Evolutionary conservation across 805 yeast genomes (phyloP).

Genomic region (Trichomonascus vanleenenianus): DNA sequence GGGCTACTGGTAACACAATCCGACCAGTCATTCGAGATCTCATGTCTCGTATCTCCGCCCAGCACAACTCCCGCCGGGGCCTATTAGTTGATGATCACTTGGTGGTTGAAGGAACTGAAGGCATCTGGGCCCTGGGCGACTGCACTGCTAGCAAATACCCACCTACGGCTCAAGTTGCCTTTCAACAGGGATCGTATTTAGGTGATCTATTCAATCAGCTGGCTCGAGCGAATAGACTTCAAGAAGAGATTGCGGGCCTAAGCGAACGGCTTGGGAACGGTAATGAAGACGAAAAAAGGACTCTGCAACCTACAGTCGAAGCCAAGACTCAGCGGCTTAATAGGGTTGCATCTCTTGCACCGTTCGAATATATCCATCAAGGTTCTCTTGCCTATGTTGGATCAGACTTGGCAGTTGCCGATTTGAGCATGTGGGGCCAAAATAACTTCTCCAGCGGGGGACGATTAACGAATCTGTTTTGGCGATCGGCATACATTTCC

Average conservation of each 20-base stretch:
- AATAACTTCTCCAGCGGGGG: constrained; percentile 82
- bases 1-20: constrained; percentile 97
- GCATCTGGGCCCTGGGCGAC: constrained; percentile 88
- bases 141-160: constrained; percentile 85
- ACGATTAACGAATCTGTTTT: constrained; percentile 77
- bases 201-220: constrained; percentile 60
- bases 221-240: constrained; percentile 30
- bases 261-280: constrained; percentile 19
- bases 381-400: constrained; percentile 96
- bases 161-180: constrained; percentile 97
- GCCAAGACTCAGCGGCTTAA: constrained; percentile 35
- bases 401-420: constrained; percentile 86
- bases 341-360: constrained; percentile 31
- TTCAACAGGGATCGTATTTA: constrained; percentile 83
- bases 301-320: constrained; percentile 39
- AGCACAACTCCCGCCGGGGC: constrained; percentile 85
- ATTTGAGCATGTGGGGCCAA: constrained; percentile 52
- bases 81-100: constrained; percentile 75
- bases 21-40: constrained; percentile 65
- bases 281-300: constrained; percentile 29
- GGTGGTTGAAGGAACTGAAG: constrained; percentile 73
- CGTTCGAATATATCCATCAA: constrained; percentile 77
- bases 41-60: constrained; percentile 56
- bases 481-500: constrained; percentile 90
- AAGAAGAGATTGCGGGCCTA: constrained; percentile 26